A percentile compares a stretch with the other conserved stretches of the same genome.
Conservation (phyloP, 2,329 filamentous ascomycete genomes). For the Xylariomycetidae sp. region DNA sequence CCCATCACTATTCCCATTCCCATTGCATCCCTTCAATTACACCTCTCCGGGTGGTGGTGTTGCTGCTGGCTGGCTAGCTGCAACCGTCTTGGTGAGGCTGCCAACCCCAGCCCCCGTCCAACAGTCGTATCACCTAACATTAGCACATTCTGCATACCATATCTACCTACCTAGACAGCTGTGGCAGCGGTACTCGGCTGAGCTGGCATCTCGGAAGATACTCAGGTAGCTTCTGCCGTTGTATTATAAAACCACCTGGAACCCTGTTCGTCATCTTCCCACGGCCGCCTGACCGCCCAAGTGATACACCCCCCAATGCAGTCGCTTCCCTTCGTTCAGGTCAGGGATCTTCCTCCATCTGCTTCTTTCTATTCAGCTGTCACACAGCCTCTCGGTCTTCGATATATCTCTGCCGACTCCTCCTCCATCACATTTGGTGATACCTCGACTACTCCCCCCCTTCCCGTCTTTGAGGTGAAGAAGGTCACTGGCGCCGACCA, state of each 20-base stretch:
- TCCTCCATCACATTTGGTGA: conserved; percentile 40
- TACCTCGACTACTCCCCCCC: conserved; percentile 22
- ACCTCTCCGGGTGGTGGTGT: too few species aligned
- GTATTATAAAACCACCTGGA: too few species aligned
- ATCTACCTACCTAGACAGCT: too few species aligned
- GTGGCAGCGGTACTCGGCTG: too few species aligned
- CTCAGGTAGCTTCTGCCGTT: too few species aligned
- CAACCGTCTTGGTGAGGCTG: conserved; percentile 17
- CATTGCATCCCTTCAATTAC: too few species aligned
- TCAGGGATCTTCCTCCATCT: conserved; percentile 73
- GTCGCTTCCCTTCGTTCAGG: conserved; percentile 51
- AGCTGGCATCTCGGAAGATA: too few species aligned
- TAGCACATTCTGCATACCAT: too few species aligned
- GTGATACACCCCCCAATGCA: conserved; percentile 19
- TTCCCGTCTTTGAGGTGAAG: conserved; percentile 41
- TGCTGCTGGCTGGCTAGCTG: conserved; percentile 13
- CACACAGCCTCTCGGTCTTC: conserved; percentile 72
- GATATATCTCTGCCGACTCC: conserved; percentile 50
- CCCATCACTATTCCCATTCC: too few species aligned
- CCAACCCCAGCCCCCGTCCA: conserved; percentile 5
- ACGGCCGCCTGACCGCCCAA: conserved; percentile 9
- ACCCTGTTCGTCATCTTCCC: too few species aligned
- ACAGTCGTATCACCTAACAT: too few species aligned
- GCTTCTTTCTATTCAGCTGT: conserved; percentile 80
- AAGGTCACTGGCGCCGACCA: conserved; percentile 25